Evolutionary conservation across 257 asterid genomes (phyloP).

Genomic region (Fraxinus pennsylvanica): DNA sequence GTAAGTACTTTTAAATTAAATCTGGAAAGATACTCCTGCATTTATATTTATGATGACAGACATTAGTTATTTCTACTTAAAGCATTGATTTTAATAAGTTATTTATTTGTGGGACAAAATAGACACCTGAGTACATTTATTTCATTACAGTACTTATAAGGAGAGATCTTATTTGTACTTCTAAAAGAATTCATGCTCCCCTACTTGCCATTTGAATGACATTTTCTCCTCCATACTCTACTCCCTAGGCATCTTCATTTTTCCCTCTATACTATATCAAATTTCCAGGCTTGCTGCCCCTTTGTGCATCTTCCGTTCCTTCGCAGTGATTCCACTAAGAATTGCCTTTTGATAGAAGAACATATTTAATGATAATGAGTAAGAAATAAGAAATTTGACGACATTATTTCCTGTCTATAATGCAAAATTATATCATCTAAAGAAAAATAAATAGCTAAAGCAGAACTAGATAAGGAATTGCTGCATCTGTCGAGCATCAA

Average conservation of each 20-base stretch:
- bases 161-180: not conserved
- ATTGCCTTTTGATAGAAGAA: not conserved
- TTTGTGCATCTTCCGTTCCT: not conserved
- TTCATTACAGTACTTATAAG: not conserved
- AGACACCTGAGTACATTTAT: not conserved
- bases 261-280: not conserved
- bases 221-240: not conserved
- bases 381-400: not conserved
- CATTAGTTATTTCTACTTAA: not conserved
- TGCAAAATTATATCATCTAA: not conserved
- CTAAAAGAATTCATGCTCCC: not conserved
- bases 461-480: not conserved
- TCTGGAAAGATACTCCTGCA: not conserved
- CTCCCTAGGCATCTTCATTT: not conserved
- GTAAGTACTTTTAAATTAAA: not conserved
- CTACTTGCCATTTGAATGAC: not conserved
- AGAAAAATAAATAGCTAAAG: not conserved
- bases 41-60: not conserved
- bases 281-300: not conserved
- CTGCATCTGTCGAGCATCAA: not conserved
- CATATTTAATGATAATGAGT: not conserved
- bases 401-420: not conserved
- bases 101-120: not conserved
- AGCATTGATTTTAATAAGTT: not conserved
- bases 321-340: not conserved